A percentile compares a stretch with the other conserved stretches of the same genome.
Evolutionary conservation across 2,329 filamentous ascomycete genomes (phyloP).

Genomic region (Stachybotrys elegans): DNA sequence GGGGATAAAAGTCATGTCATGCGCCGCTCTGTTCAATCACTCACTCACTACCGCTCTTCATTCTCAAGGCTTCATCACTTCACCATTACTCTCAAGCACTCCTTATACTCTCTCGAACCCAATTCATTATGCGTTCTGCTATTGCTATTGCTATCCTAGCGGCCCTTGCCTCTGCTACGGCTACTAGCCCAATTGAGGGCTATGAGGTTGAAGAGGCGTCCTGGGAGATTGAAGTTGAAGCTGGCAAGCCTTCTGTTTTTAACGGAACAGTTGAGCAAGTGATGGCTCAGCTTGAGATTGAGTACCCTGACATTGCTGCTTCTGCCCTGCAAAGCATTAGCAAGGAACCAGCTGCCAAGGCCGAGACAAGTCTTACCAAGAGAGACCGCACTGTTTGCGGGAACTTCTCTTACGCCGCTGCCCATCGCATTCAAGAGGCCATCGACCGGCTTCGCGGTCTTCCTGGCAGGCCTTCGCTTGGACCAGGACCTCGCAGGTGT

Average conservation of each 20-base stretch:
- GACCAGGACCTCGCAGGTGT: not conserved
- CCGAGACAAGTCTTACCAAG: too few relatives aligned
- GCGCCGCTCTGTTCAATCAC: too few relatives aligned
- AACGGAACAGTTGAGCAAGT: constrained; percentile 30
- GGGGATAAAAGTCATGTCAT: too few relatives aligned
- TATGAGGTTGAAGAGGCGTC: not conserved
- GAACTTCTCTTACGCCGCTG: not conserved
- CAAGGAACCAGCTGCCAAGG: too few relatives aligned
- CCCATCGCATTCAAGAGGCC: not conserved
- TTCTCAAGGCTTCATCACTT: too few relatives aligned
- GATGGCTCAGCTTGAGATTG: not conserved
- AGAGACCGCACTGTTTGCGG: not conserved
- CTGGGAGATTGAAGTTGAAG: constrained; percentile 34
- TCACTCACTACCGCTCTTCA: too few relatives aligned
- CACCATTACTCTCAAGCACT: too few relatives aligned
- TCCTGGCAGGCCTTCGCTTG: not conserved
- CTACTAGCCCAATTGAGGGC: not conserved
- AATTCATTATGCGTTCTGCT: too few relatives aligned
- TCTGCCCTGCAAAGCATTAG: too few relatives aligned
- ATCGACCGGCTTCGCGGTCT: not conserved
- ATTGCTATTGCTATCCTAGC: too few relatives aligned
- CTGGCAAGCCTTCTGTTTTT: constrained; percentile 8
- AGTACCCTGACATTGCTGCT: not conserved
- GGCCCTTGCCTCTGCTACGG: not conserved
- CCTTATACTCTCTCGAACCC: too few relatives aligned